Percentiles rank a stretch among this genome's conserved stretches.
phyloP scores from a whole-genome alignment of 169 alveolate genomes.

The Plasmodium chabaudi region DNA sequence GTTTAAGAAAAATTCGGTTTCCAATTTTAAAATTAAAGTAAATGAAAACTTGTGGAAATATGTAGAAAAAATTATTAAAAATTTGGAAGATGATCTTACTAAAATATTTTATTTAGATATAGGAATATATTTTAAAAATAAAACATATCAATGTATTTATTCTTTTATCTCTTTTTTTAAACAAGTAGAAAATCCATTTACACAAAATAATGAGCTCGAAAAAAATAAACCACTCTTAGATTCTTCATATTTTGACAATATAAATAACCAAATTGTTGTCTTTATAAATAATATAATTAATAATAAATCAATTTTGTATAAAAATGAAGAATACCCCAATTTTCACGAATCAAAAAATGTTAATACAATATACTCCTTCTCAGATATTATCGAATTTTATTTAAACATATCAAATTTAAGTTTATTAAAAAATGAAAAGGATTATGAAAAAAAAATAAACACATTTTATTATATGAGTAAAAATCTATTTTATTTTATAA shows the following conservation, averaged over 20 bases:
- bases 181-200: not conserved
- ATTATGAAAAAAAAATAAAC: conserved; percentile 1
- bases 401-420: not conserved
- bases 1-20: not conserved
- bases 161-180: conserved; percentile 12
- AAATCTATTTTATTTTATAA: conserved; percentile 48
- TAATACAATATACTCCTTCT: conserved; percentile 29
- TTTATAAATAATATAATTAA: conserved; percentile 21
- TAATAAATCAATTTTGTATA: conserved; percentile 44
- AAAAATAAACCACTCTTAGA: not conserved
- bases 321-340: conserved; percentile 68
- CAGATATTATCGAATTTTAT: conserved; percentile 32
- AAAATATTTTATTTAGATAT: conserved; percentile 22
- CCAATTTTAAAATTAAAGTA: conserved; percentile 26
- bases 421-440: not conserved
- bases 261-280: conserved; percentile 22
- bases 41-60: conserved; percentile 33
- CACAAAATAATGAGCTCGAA: not conserved
- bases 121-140: conserved; percentile 40
- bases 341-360: conserved; percentile 50
- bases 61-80: conserved; percentile 7
- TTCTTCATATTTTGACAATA: conserved; percentile 1
- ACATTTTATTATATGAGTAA: conserved; percentile 47
- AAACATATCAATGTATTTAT: conserved; percentile 5
- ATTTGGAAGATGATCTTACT: conserved; percentile 8